Evolutionary conservation across 352 stramenopile species (phyloP), one percentile per base, ranked within the genome.

Genomic region (Phytophthora nicotianae): DNA sequence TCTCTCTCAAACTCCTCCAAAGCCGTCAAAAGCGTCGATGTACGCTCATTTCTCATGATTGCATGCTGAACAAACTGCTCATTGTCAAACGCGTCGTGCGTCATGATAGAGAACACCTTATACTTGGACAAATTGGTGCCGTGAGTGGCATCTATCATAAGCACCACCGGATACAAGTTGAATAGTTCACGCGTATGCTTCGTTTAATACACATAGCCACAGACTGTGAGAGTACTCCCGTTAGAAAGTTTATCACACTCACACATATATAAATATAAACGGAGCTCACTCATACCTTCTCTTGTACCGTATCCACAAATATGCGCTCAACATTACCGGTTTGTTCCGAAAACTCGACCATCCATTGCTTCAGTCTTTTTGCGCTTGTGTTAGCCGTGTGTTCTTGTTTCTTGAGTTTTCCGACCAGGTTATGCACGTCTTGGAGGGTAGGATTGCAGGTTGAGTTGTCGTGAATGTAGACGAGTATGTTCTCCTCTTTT

Each of bases 141-240:
- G 32, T 70, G 60, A 1, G 66, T 70, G 0, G 65, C 52, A 21
- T 75, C 55, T 43, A 72, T 66, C 13, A 67, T 13, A 19, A 68
- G 3, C 5, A 66, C 55, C 24, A 70, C 54, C 2, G 62, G 55
- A 51, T 68, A 65, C 16, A 33, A 41, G 0, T 51, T 14, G 8
- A 67, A 65, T 0, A 66, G 13, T 6, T 37, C 16, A 1, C 38
- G n/a, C 54, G 68, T 68, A 33, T 70, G 50, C 6, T 62, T 49
- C 3, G 29, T 68, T 24, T 70, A 3, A 74, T 70, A 37, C 66
- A 67, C 3, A 42, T 58, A 1, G 46, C 58, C 2, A 68, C 17
- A 40, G 26, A 52, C 64, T 72, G 58, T 5, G 32, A 48, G 3
- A 41, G 5, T 41, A 45, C 7, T 23, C 9, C 2, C 9, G n/a